phyloP scores from a whole-genome alignment of 768 basidiomycete genomes.

The Suillus occidentalis region DNA sequence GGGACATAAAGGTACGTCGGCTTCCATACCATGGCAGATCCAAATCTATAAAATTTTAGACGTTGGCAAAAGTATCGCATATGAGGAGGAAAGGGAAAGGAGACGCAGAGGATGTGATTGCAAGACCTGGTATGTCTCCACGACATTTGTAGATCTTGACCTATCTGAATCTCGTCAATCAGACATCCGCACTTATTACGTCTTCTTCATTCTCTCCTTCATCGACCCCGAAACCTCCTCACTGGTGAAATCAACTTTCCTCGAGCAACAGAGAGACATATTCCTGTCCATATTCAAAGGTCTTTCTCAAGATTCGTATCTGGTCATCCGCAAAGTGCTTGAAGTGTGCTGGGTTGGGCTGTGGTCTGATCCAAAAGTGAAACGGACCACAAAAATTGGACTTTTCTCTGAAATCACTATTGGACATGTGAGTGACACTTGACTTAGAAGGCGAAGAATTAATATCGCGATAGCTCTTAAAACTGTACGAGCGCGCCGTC shows the following conservation, averaged over 20 bases:
- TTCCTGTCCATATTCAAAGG: slow-evolving; percentile 77
- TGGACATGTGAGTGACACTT: slow-evolving; percentile 49
- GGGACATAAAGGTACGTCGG: slow-evolving; percentile 68
- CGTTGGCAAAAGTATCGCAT: slow-evolving; percentile 61
- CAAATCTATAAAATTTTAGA: slow-evolving; percentile 36
- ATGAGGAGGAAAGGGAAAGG: slow-evolving; percentile 66
- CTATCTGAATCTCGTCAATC: slow-evolving; percentile 11
- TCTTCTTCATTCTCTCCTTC: slow-evolving; percentile 75
- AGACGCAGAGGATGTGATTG: slow-evolving; percentile 38
- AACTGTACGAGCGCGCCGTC: slow-evolving; percentile 65
- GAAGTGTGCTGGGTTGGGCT: slow-evolving; percentile 77
- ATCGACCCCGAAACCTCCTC: slow-evolving; percentile 48
- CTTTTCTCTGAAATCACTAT: slow-evolving; percentile 70
- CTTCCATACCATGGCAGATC: not conserved
- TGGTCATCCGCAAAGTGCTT: slow-evolving; percentile 60
- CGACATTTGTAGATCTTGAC: not conserved
- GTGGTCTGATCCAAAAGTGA: slow-evolving; percentile 73
- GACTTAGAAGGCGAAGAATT: not conserved
- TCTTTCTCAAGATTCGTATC: slow-evolving; percentile 62
- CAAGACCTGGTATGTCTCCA: slow-evolving; percentile 53
- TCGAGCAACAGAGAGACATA: slow-evolving; percentile 68
- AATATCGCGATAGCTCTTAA: slow-evolving; percentile 51
- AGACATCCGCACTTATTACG: slow-evolving; percentile 82
- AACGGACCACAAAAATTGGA: slow-evolving; percentile 66
- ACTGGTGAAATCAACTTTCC: slow-evolving; percentile 59